Percentiles rank a stretch among this genome's conserved stretches.
phyloP scores from a whole-genome alignment of 2,329 filamentous ascomycete species.

The Talaromyces atroroseus region DNA sequence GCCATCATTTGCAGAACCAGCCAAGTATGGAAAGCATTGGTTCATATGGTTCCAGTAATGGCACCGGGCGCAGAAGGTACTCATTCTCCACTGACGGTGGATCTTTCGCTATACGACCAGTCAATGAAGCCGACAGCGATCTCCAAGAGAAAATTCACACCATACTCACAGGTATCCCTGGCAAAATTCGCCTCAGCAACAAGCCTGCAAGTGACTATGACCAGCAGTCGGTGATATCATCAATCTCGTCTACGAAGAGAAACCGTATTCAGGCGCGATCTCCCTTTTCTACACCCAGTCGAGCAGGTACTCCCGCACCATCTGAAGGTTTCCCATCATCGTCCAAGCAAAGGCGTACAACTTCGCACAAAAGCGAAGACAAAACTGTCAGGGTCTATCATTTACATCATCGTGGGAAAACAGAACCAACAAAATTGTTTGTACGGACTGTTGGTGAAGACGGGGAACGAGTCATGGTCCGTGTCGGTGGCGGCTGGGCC shows the following conservation, averaged over 20 bases:
- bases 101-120: conserved; percentile 40
- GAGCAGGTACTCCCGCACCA: conserved; percentile 56
- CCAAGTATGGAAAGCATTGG: conserved; percentile 13
- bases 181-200: conserved; percentile 67
- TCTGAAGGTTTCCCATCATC: conserved; percentile 65
- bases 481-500: conserved; percentile 96
- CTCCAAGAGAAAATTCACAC: conserved; percentile 75
- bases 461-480: conserved; percentile 93
- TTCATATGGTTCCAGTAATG: conserved; percentile 11
- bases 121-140: conserved; percentile 55
- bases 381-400: conserved; percentile 89
- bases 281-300: conserved; percentile 29
- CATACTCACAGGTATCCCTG: conserved; percentile 71
- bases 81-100: conserved; percentile 16
- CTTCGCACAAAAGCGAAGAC: conserved; percentile 41
- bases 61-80: conserved; percentile 11
- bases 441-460: conserved; percentile 86
- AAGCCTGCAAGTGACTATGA: conserved; percentile 37
- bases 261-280: conserved; percentile 38
- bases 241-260: conserved; percentile 30
- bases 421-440: conserved; percentile 88
- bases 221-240: conserved; percentile 27
- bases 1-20: conserved; percentile 7
- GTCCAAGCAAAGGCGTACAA: conserved; percentile 29
- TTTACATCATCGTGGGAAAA: conserved; percentile 73